phyloP scores from a whole-genome alignment of 2,329 filamentous ascomycete genomes.

The Orbilia ellipsospora region DNA sequence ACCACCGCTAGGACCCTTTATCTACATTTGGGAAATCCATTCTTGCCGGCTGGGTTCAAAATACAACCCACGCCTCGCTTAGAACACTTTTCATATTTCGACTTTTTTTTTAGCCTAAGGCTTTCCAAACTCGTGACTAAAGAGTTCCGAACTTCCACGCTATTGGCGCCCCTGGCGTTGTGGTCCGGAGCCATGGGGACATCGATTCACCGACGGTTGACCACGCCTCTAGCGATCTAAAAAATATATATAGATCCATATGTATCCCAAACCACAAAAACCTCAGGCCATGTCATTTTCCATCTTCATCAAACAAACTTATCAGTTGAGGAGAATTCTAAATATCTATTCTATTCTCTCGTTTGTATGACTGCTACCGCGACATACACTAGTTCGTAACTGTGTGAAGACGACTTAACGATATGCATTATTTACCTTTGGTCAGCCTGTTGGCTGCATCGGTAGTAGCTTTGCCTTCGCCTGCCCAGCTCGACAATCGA shows the following conservation, averaged over 20 bases:
- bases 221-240: neutral
- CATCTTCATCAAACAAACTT: neutral
- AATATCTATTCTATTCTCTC: neutral
- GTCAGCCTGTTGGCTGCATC: conserved; percentile 10
- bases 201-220: neutral
- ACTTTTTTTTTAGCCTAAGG: no score
- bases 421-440: conserved; percentile 18
- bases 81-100: neutral
- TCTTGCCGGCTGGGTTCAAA: no score
- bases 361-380: neutral
- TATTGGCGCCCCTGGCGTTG: neutral
- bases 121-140: no score
- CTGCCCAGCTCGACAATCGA: conserved; percentile 3
- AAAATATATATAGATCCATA: neutral
- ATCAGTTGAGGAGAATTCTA: neutral
- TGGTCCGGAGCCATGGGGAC: neutral
- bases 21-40: conserved; percentile 1
- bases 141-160: neutral
- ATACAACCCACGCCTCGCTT: neutral
- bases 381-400: neutral
- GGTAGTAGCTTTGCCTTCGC: conserved; percentile 8
- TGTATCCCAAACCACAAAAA: no score
- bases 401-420: neutral
- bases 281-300: neutral
- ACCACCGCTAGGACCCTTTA: neutral